A percentile compares a stretch with the other conserved stretches of the same genome.
These are phyloP conservation scores for Hirschioporus abietinus DNA, from an alignment of 768 basidiomycete genomes.

Conservation along the genomic window DNA sequence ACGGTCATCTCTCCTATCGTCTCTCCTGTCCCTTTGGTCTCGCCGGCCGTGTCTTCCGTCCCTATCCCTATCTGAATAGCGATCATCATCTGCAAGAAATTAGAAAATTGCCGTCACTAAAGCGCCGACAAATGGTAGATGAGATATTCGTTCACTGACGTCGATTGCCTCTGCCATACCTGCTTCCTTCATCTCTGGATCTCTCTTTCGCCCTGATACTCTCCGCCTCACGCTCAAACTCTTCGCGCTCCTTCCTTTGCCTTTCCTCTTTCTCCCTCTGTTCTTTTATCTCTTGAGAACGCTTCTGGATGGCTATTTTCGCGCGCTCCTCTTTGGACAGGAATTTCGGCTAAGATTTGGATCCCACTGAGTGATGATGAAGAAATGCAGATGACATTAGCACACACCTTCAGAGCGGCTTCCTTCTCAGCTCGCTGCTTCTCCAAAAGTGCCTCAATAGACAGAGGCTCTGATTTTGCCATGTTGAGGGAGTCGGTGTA, in stretches of 20 bases:
- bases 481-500: conserved; percentile 29
- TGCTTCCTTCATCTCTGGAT: conserved; percentile 32
- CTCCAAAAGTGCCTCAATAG: conserved; percentile 81
- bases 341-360: conserved; percentile 74
- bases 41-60: conserved; percentile 38
- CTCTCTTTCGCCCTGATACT: conserved; percentile 48
- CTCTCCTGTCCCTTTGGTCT: conserved; percentile 30
- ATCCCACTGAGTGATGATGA: conserved; percentile 5
- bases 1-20: conserved; percentile 31
- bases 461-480: conserved; percentile 64
- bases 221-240: conserved; percentile 72
- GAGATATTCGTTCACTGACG: conserved; percentile 25
- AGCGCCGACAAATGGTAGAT: conserved; percentile 2
- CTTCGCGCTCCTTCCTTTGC: conserved; percentile 55
- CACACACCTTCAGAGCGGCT: conserved; percentile 78
- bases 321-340: conserved; percentile 90
- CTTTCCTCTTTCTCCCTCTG: conserved; percentile 64
- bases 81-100: conserved; percentile 31
- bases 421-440: conserved; percentile 89
- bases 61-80: conserved; percentile 22
- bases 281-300: conserved; percentile 75
- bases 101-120: conserved; percentile 5
- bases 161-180: conserved; percentile 41
- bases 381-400: background rate
- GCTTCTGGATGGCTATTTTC: conserved; percentile 80